Evolutionary conservation across 805 yeast species (phyloP), one percentile per base, ranked within the genome.

Genomic region (Yarrowia alimentaria): DNA sequence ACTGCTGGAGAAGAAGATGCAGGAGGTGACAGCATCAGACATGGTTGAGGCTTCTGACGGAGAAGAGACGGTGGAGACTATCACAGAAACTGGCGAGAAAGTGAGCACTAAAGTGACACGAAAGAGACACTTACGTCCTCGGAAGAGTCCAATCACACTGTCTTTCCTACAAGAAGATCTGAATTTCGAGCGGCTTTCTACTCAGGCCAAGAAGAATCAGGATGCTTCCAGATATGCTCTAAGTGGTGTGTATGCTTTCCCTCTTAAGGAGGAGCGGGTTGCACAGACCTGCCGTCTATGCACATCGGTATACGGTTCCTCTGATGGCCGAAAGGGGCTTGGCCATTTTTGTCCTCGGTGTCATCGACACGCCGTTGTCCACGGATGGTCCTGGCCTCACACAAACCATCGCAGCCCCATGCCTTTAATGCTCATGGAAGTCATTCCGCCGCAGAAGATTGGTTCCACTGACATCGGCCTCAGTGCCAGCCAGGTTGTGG

Each of bases 291-390:
- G 47, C 8, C 16, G 9, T 10, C 19, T 33, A 6, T 40, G 47
- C 8, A 4, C 13, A 6, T 40, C 47, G 0, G 19, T 40, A 18
- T 40, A 40, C 33, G 28, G 28, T n/a, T 18, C 19, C 19, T 13
- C 17, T 1, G 47, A 40, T 6, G 38, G 51, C 4, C 54, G 52
- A 12, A 54, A 54, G 22, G 49, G 56, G 11, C 35, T 37, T 3
- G 45, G 61, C 6, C 42, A 51, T 18, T 54, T 54, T 28, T 65
- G 68, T 42, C 59, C 62, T 4, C 53, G 67, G 26, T 65, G 68
- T 30, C 61, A 63, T 25, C 57, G 68, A 16, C 68, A 65, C 34
- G 61, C 61, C 4, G 53, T 54, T 1, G 32, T 65, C 7, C 64
- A 62, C 51, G 55, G 54, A 20, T 52, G 54, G 7, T 52, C 30